phyloP scores from a whole-genome alignment of 768 basidiomycete genomes.

The Saitozyma sp. region DNA sequence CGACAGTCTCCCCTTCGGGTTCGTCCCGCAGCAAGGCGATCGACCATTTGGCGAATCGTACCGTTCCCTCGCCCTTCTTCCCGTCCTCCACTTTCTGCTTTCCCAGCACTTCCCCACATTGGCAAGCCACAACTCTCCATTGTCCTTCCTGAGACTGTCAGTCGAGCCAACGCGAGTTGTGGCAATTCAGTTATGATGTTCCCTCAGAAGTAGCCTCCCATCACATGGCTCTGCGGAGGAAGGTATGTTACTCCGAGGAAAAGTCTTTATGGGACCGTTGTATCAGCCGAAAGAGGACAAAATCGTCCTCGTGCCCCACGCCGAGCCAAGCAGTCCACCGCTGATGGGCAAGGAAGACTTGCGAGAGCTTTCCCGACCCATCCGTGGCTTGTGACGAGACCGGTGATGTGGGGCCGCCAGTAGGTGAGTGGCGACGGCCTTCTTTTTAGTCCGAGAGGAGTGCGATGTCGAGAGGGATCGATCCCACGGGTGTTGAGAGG shows the following conservation, averaged over 20 bases:
- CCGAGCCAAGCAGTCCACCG: conserved; percentile 9
- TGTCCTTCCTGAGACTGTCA: conserved; percentile 57
- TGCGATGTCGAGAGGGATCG: background rate
- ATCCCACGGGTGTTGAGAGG: background rate
- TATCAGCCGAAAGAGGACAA: conserved; percentile 77
- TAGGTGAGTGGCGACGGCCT: conserved; percentile 76
- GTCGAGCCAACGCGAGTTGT: background rate
- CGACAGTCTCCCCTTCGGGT: conserved; percentile 55
- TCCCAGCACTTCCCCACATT: conserved; percentile 81
- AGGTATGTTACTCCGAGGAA: conserved; percentile 80
- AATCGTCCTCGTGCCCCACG: conserved; percentile 7
- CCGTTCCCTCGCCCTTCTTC: conserved; percentile 26
- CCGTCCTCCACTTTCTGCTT: conserved; percentile 24
- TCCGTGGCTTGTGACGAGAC: too few species aligned
- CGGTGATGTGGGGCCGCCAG: conserved; percentile 59
- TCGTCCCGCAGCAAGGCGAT: conserved; percentile 63
- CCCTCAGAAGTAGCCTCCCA: conserved; percentile 86
- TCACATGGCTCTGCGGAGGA: conserved; percentile 63
- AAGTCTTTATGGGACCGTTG: conserved; percentile 77
- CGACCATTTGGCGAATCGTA: conserved; percentile 78
- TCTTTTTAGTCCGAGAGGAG: conserved; percentile 73
- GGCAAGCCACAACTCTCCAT: conserved; percentile 68
- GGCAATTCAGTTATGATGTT: conserved; percentile 58
- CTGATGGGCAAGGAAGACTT: conserved; percentile 58
- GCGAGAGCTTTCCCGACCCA: conserved; percentile 59